These are phyloP conservation scores for Geotrichum cucujoidarum DNA, from an alignment of 1,139 yeast genomes.

Conservation along the genomic window DNA sequence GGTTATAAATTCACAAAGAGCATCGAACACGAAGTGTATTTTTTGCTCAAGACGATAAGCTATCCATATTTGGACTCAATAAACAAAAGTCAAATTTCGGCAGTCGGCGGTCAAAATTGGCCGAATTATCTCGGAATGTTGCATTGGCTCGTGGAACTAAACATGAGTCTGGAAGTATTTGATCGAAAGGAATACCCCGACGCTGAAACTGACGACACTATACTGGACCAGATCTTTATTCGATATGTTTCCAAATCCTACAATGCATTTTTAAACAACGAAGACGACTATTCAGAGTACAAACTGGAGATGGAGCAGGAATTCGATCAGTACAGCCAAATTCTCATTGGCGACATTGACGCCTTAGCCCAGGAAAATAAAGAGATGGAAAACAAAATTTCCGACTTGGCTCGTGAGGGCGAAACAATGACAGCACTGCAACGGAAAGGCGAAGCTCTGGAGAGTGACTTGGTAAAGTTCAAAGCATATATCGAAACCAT, in stretches of 20 bases:
- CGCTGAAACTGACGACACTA: constrained; percentile 38
- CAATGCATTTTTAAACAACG: constrained; percentile 55
- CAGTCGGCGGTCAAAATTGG: constrained; percentile 92
- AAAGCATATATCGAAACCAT: constrained; percentile 64
- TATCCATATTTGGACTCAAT: constrained; percentile 81
- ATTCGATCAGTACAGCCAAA: constrained; percentile 26
- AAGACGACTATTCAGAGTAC: constrained; percentile 48
- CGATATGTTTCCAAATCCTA: constrained; percentile 65
- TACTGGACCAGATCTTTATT: constrained; percentile 57
- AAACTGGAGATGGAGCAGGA: constrained; percentile 54
- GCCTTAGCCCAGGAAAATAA: constrained; percentile 42
- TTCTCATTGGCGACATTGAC: constrained; percentile 38
- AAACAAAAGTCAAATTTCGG: constrained; percentile 78
- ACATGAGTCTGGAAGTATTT: constrained; percentile 44
- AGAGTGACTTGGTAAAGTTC: constrained; percentile 67
- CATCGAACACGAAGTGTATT: constrained; percentile 71
- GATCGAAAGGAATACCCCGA: constrained; percentile 38
- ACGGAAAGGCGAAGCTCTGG: constrained; percentile 58
- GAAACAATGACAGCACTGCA: constrained; percentile 45
- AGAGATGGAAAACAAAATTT: constrained; percentile 34
- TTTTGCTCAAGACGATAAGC: constrained; percentile 55
- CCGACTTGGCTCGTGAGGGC: constrained; percentile 37
- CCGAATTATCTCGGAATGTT: constrained; percentile 75
- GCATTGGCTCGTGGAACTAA: constrained; percentile 68
- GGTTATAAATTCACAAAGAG: constrained; percentile 64